These are phyloP conservation scores for Phytophthora foliorum DNA, from an alignment of 352 stramenopile species.

Conservation along the genomic window DNA sequence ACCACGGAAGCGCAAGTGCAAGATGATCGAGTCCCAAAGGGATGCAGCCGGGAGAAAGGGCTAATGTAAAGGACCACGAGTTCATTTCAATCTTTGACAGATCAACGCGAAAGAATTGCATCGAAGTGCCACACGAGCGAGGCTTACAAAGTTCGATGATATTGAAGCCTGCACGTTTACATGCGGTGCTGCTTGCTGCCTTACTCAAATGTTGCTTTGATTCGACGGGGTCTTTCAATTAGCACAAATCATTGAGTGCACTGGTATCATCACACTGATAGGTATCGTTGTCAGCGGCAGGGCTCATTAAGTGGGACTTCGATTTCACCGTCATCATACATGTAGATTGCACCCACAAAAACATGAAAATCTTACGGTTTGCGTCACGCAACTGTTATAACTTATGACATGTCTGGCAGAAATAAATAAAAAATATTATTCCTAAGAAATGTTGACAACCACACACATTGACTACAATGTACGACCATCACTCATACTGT, in stretches of 20 bases:
- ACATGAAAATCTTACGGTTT: no score
- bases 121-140: neutral
- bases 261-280: no score
- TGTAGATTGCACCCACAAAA: no score
- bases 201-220: no score
- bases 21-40: neutral
- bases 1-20: neutral
- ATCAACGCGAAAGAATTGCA: constrained; percentile 5
- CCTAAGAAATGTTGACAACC: no score
- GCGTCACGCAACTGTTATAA: no score
- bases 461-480: constrained; percentile 2
- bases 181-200: neutral
- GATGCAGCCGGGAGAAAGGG: neutral
- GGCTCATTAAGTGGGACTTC: no score
- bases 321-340: no score
- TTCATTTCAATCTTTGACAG: neutral
- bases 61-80: constrained; percentile 9
- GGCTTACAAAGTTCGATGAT: neutral
- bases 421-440: no score
- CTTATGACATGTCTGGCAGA: no score
- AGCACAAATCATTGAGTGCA: neutral
- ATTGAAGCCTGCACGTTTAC: neutral
- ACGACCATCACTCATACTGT: constrained; percentile 25
- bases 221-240: neutral
- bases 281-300: no score